Evolutionary conservation across 1,284 basidiomycete genomes (phyloP).

Genomic region (Rhodotorula sp.): DNA sequence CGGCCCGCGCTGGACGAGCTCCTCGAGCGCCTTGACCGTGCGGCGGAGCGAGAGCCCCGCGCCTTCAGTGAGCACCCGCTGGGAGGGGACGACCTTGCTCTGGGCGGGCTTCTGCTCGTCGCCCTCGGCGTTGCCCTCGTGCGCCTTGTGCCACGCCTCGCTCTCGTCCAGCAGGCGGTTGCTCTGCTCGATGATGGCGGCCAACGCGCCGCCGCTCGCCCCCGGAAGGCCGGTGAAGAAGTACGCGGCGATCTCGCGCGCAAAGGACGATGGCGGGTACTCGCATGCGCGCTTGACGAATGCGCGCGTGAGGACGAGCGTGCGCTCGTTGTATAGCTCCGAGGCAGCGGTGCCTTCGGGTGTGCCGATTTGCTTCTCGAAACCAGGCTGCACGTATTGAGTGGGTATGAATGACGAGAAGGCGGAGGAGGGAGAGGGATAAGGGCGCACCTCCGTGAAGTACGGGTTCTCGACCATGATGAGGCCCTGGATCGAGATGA

Average conservation of each 20-base stretch:
- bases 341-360: constrained; percentile 80
- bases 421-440: constrained; percentile 21
- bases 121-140: constrained; percentile 67
- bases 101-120: constrained; percentile 55
- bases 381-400: constrained; percentile 63
- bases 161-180: constrained; percentile 69
- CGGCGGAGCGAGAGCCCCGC: constrained; percentile 77
- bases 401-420: background rate
- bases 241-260: constrained; percentile 71
- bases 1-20: constrained; percentile 45
- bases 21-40: constrained; percentile 63
- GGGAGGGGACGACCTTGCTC: constrained; percentile 28
- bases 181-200: constrained; percentile 68
- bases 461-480: constrained; percentile 89
- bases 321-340: constrained; percentile 80
- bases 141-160: constrained; percentile 50
- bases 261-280: constrained; percentile 69
- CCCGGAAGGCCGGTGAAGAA: constrained; percentile 59
- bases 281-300: constrained; percentile 85
- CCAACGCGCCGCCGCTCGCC: constrained; percentile 58
- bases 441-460: constrained; percentile 50
- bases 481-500: constrained; percentile 90
- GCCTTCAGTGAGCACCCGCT: constrained; percentile 63
- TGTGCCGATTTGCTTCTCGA: constrained; percentile 83
- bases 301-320: constrained; percentile 82